phyloP scores from a whole-genome alignment of 352 stramenopile genomes.

The Achlya hypogyna region DNA sequence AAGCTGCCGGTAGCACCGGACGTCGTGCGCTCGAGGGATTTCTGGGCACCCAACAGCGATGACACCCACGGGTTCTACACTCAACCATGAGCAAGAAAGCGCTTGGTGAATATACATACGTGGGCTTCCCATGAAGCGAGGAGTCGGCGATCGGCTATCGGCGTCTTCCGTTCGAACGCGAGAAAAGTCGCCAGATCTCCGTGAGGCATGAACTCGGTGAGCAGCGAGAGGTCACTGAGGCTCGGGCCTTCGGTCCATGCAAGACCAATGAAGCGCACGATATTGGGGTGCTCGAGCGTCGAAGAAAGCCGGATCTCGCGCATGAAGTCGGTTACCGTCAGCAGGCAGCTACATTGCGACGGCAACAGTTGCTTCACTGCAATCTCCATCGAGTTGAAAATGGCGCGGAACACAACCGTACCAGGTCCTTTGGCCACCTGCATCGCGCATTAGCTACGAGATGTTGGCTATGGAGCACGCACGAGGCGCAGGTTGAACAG shows the following conservation, averaged over 20 bases:
- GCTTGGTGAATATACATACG: background rate
- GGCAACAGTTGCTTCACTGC: conserved; percentile 12
- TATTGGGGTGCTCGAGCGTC: conserved; percentile 13
- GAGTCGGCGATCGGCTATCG: background rate
- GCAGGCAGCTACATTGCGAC: conserved; percentile 8
- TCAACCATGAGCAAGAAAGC: background rate
- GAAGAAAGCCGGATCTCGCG: conserved; percentile 5
- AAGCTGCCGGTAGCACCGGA: background rate
- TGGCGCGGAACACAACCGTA: conserved; percentile 11
- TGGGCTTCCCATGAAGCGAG: background rate
- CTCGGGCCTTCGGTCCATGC: conserved; percentile 12
- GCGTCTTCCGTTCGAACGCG: background rate
- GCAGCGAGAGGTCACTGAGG: conserved; percentile 3
- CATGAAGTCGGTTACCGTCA: conserved; percentile 14
- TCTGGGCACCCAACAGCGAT: too few species aligned
- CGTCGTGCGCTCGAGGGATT: background rate
- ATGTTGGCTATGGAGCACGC: background rate
- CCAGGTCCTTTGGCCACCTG: conserved; percentile 9
- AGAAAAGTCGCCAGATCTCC: conserved; percentile 7
- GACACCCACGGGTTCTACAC: background rate
- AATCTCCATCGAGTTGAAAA: conserved; percentile 14
- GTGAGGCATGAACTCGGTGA: conserved; percentile 15
- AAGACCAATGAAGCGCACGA: conserved; percentile 8
- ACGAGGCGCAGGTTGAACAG: conserved; percentile 15
- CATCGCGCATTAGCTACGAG: background rate